phyloP scores from a whole-genome alignment of 169 alveolate species.

The Eimeria acervulina region DNA sequence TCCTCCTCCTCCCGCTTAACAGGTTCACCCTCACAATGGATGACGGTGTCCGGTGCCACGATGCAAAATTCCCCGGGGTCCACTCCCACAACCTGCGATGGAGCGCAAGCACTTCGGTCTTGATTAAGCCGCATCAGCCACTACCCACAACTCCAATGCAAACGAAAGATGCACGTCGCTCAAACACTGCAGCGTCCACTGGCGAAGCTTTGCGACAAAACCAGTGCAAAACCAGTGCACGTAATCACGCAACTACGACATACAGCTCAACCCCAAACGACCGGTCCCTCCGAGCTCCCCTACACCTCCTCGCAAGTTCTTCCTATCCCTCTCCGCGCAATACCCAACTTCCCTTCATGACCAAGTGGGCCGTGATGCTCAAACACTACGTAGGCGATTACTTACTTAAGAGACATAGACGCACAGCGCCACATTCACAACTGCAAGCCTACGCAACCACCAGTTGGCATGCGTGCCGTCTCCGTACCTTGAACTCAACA shows the following conservation, averaged over 20 bases:
- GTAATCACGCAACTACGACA: background rate
- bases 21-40: constrained; percentile 98
- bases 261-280: background rate
- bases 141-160: background rate
- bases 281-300: background rate
- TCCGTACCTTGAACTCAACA: constrained; percentile 97
- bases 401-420: background rate
- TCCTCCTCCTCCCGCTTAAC: constrained; percentile 99
- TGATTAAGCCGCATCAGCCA: background rate
- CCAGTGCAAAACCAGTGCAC: too few species aligned
- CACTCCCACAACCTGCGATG: constrained; percentile 97
- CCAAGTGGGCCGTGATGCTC: background rate
- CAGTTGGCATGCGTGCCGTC: background rate
- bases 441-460: background rate
- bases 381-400: too few species aligned
- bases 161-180: too few species aligned
- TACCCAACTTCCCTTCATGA: background rate
- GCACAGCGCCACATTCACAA: background rate
- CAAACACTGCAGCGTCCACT: too few species aligned
- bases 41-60: constrained; percentile 99
- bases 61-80: constrained; percentile 99
- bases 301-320: too few species aligned
- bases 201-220: too few species aligned
- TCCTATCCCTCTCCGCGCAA: too few species aligned
- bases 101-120: background rate